Base-by-base conservation (phyloP, 23 red algal genomes). In the Agarophyton chilense region DNA sequence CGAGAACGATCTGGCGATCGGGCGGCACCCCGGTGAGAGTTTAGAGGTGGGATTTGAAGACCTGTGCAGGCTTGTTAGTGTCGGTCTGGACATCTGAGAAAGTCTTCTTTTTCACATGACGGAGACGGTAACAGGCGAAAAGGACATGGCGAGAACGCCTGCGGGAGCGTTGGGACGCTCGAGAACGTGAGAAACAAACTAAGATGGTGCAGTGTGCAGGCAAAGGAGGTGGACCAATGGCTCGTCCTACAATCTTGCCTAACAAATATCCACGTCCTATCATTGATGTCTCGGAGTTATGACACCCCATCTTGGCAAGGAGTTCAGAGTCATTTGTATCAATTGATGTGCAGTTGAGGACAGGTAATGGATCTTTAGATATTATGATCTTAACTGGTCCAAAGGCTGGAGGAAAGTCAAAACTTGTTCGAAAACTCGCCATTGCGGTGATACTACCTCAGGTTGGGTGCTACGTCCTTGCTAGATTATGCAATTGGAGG, bases 351-450 rank as follows among this genome's bases (percentile, higher is more conserved):
- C 17, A 24, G 18, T 82, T 96, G 10, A 89, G 92, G 16, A 1
- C 60, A 35, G 82, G 74, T 28, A 64, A 84, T 33, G 33, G 36
- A 6, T 25, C 47, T 21, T 19, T 80, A 52, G 46, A 86, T 50
- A 74, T 87, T 40, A 85, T 86, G 81, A 78, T 94, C 52, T 41
- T 98, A 34, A 91, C 92, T 12, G 95, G 95, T 38, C 86, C 95
- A 12, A 98, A 99, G 60, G 93, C 93, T 71, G 89, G 92, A 25
- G 97, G 97, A 65, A 99, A 99, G 76, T 96, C 93, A 8, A 95
- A 93, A 42, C 72, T 99, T 36, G 83, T 93, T 43, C 82, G 97
- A 19, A 84, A 96, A 60, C 77, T 94, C 35, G 85, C 60, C 31
- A 45, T 99, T 36, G 93, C 90, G 41, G 97, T 92, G 18, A 94